Base-by-base conservation (phyloP, 495 filamentous ascomycete genomes). In the Aspergillus incahuasiensis region DNA sequence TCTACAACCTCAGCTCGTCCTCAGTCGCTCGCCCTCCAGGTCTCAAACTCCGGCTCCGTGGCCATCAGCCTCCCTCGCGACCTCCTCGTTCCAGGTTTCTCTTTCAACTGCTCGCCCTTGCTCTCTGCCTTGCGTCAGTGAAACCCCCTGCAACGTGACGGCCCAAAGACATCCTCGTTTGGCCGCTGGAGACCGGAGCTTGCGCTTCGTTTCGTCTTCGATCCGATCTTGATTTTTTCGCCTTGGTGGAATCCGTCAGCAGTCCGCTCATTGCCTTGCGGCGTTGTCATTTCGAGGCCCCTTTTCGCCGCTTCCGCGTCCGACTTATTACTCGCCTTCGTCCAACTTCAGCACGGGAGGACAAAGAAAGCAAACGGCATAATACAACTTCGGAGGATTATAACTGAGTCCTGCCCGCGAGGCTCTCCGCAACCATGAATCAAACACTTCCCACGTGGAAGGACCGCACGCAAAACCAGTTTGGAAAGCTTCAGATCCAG, bases 401-500 rank as follows among this genome's bases (percentile, higher is more conserved):
- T 54, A 40, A 28, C 40, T 21, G 60, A 58, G 57, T 65, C 61
- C 59, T 22, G 38, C 43, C 42, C 58, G 13, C 48, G 48, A 63
- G 62, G 61, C 59, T 64, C 43, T 47, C 61, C 63, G 65, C 63
- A 55, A 67, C 68, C 48, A 76, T 76, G 73, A 70, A 65, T 57
- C 63, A 68, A 54, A 57, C 68, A 62, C 68, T 73, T 63, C 73
- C 75, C 15, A 72, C 73, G 55, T 79, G 75, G 75, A 79, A 79
- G 71, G 75, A 79, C 66, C 74, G 75, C 45, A 73, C 72, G 34
- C 73, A 76, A 48, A 70, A 68, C 53, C 72, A 77, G 58, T 73
- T 79, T 53, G 72, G 72, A 46, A 79, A 77, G 59, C 69, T 77
- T 48, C 75, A 76, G 50, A 75, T 77, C 38, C 73, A 75, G 54